Base-by-base conservation (phyloP, 2,329 filamentous ascomycete species). In the Paracorniculantispora psalliotae region DNA sequence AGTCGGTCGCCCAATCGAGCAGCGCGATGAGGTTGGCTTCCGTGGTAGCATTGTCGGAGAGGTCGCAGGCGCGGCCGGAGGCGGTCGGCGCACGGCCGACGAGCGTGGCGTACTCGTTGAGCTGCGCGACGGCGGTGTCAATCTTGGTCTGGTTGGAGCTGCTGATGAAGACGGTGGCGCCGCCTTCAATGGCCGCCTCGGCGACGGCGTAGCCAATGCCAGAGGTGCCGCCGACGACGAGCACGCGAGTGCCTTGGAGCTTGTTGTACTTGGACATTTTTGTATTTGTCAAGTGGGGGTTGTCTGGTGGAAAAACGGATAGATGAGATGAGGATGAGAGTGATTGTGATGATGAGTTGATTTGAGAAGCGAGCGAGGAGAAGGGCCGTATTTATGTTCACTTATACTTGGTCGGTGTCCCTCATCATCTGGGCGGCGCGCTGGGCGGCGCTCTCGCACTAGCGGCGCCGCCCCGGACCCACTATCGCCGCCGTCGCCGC, bases 211-310 rank as follows among this genome's bases (percentile, higher is more conserved):
- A 83, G 33, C 86, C 86, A 43, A 89, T 85, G 54, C 86, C 86
- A 17, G 81, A 79, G 2, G 82, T 81, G 43, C 84, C 87, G 47
- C 86, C 86, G 49, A 89, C 77, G 66, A 89, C 72, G 43, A 90
- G 79, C 64, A 87, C 70, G 61, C 71, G 73, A 44, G 67, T 67
- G 63, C 66, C 64, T 21, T 69, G 66, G 19, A 75, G 68, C 62
- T 75, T 75, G 63, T 70, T 71, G 55, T 63, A 68, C 57, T 67
- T 71, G 57, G 65, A 46, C 51, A 65, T 41, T 44, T 13, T 25
- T 50, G 44, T 1, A n/a, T 4, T 1, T 33, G 23, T 35, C 0
- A 8, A 15, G 41, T n/a, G 49, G 23, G 13, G 43, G 23, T n/a
- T 13, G n/a, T 41, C 8, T n/a, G 1, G 5, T 28, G 3, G 15